Evolutionary conservation across 352 stramenopile species (phyloP).

Genomic region (Phytophthora sansomeana): DNA sequence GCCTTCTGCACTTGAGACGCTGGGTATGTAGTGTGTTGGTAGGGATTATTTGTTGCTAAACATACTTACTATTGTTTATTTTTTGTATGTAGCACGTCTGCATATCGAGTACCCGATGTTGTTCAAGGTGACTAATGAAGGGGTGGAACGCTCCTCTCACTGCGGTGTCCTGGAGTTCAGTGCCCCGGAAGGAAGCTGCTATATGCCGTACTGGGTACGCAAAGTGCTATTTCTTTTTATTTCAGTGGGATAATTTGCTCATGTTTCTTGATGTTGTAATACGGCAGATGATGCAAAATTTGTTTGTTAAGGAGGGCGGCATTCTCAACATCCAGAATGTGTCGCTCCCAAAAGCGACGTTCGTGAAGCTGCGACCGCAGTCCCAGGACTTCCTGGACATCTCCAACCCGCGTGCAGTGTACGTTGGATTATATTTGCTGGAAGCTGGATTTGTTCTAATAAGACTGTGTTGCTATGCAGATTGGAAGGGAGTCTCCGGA

Average conservation of each 20-base stretch:
- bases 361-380: slow-evolving; percentile 99
- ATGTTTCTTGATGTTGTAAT: slow-evolving; percentile 1
- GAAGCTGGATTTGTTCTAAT: neutral
- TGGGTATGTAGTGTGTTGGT: slow-evolving; percentile 66
- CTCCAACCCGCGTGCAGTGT: slow-evolving; percentile 97
- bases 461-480: slow-evolving; percentile 35
- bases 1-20: slow-evolving; percentile 97
- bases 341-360: slow-evolving; percentile 96
- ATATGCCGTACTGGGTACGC: slow-evolving; percentile 98
- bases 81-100: slow-evolving; percentile 65
- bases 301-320: slow-evolving; percentile 94
- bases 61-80: slow-evolving; percentile 3
- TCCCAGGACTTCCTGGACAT: slow-evolving; percentile 99
- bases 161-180: slow-evolving; percentile 99
- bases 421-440: slow-evolving; percentile 57
- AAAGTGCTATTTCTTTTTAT: neutral
- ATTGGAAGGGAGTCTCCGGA: slow-evolving; percentile 81
- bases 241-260: neutral
- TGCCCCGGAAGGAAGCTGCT: slow-evolving; percentile 97
- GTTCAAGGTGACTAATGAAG: slow-evolving; percentile 95
- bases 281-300: slow-evolving; percentile 98
- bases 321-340: slow-evolving; percentile 97
- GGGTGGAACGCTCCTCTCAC: slow-evolving; percentile 92
- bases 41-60: neutral
- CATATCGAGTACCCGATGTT: slow-evolving; percentile 99